These are phyloP conservation scores for Breviolum minutum DNA, from an alignment of 73 alveolate species.

Conservation along the genomic window DNA sequence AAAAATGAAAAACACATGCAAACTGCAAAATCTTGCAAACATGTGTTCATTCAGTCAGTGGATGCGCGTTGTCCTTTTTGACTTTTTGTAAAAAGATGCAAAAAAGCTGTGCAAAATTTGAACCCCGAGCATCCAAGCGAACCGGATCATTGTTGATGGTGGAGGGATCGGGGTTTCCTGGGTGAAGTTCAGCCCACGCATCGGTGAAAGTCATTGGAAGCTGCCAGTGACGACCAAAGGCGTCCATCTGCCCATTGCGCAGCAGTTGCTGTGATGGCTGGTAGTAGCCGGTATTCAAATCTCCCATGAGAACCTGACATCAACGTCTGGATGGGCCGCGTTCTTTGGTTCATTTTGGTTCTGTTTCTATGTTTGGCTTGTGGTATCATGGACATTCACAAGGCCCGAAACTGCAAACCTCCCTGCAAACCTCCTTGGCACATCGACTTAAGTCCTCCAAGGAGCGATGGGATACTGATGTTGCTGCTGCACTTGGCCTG, in stretches of 20 bases:
- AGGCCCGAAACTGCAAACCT: too few species aligned
- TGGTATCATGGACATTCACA: too few species aligned
- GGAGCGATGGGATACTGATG: constrained; percentile 71
- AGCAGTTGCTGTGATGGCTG: constrained; percentile 89
- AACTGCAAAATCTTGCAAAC: background rate
- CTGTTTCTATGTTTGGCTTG: too few species aligned
- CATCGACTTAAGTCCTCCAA: background rate
- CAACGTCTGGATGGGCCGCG: constrained; percentile 18
- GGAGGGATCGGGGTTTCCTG: constrained; percentile 93
- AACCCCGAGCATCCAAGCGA: constrained; percentile 44
- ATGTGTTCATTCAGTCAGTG: background rate
- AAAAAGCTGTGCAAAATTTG: background rate
- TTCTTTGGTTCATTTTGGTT: too few species aligned
- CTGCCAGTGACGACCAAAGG: constrained; percentile 84
- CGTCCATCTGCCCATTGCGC: constrained; percentile 51
- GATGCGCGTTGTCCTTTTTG: background rate
- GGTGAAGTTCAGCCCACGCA: constrained; percentile 95
- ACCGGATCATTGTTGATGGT: constrained; percentile 92
- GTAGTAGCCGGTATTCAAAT: constrained; percentile 89
- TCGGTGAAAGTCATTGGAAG: constrained; percentile 90
- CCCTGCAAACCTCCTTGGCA: too few species aligned
- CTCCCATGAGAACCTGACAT: constrained; percentile 81
- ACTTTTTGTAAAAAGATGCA: too few species aligned
- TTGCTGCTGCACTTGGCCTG: constrained; percentile 30
- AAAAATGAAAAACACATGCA: too few species aligned